Evolutionary conservation across 139 green algal genomes (phyloP).

Genomic region (Yamagishiella unicocca): DNA sequence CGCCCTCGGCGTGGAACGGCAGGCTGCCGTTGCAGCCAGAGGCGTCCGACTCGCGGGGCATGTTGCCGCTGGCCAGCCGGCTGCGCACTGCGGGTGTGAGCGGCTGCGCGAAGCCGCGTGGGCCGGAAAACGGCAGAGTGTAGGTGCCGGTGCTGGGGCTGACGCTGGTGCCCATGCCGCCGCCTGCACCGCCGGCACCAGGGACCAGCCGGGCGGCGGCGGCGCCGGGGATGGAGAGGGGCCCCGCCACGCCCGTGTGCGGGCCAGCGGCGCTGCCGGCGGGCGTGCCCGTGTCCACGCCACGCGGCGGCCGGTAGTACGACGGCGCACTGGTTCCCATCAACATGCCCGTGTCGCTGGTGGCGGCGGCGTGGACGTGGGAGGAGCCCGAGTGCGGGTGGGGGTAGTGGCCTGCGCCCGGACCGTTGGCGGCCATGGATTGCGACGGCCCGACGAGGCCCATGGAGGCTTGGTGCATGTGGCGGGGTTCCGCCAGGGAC

Average conservation of each 20-base stretch:
- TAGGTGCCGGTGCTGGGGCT: not conserved
- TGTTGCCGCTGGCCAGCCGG: slow-evolving; percentile 24
- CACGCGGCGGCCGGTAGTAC: not conserved
- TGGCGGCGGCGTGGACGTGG: not conserved
- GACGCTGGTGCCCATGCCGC: not conserved
- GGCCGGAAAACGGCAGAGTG: not conserved
- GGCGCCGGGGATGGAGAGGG: not conserved
- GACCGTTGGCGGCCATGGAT: not conserved
- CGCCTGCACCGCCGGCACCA: no score
- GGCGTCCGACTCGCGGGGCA: not conserved
- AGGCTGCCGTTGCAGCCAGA: not conserved
- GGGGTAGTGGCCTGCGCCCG: not conserved
- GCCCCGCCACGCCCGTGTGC: no score
- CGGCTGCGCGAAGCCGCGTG: not conserved
- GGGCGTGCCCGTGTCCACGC: not conserved
- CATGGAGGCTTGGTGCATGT: no score
- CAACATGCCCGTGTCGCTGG: slow-evolving; percentile 11
- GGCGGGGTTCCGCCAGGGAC: not conserved
- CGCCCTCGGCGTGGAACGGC: not conserved
- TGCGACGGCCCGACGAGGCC: not conserved
- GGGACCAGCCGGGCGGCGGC: not conserved
- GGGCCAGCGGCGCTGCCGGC: not conserved
- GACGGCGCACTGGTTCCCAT: not conserved
- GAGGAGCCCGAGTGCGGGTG: not conserved
- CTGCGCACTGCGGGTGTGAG: not conserved